Conservation (phyloP, 352 stramenopile genomes). For the Achlya hypogyna region DNA sequence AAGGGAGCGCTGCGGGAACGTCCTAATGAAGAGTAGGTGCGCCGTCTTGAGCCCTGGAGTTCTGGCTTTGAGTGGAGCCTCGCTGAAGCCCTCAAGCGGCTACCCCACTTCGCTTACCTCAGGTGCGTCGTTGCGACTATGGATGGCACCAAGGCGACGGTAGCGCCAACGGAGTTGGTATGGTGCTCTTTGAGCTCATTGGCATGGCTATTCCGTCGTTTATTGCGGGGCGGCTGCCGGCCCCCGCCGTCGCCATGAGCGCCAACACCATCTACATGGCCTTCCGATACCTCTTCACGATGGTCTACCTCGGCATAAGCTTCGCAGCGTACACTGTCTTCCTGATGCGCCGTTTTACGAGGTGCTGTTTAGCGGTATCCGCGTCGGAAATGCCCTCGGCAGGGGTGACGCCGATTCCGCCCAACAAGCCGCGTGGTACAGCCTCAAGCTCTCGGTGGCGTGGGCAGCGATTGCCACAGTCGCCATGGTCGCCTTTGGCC, state of each 20-base stretch:
- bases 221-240: constrained; percentile 56
- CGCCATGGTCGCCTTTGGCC: constrained; percentile 41
- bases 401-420: constrained; percentile 65
- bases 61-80: background rate
- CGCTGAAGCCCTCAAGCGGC: background rate
- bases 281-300: constrained; percentile 50
- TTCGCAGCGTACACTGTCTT: constrained; percentile 25
- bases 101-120: background rate
- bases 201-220: constrained; percentile 62
- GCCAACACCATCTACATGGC: constrained; percentile 73
- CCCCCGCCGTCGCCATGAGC: constrained; percentile 71
- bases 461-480: constrained; percentile 40
- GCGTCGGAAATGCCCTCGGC: constrained; percentile 77
- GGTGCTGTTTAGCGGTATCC: constrained; percentile 37
- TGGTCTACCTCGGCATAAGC: constrained; percentile 56
- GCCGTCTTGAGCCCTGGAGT: background rate
- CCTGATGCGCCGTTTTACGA: background rate
- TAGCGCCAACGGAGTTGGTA: constrained; percentile 30
- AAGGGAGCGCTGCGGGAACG: too few species aligned
- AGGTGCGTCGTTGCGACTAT: background rate
- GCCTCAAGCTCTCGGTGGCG: constrained; percentile 32
- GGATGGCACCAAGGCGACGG: background rate
- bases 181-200: constrained; percentile 81
- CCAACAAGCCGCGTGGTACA: constrained; percentile 51
- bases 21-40: too few species aligned